Evolutionary conservation across 73 alveolate species (phyloP).

Genomic region (Stentor coeruleus): DNA sequence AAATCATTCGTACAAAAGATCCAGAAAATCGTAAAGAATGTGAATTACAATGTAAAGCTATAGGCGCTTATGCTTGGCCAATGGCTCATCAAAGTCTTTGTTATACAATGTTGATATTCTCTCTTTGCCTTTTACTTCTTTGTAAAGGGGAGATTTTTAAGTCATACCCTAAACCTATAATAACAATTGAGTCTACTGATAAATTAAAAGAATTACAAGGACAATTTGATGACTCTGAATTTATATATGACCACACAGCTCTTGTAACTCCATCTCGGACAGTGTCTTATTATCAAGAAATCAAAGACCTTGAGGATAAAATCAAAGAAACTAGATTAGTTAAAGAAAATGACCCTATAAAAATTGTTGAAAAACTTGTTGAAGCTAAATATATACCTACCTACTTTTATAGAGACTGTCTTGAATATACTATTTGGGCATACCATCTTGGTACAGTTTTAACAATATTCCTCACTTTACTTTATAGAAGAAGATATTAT

Average conservation of each 20-base stretch:
- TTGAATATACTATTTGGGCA: background rate
- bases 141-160: background rate
- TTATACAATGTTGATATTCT: background rate
- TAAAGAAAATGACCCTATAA: background rate
- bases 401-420: background rate
- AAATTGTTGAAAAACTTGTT: background rate
- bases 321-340: background rate
- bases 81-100: conserved; percentile 9
- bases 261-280: conserved; percentile 8
- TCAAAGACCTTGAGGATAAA: background rate
- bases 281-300: background rate
- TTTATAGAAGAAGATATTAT: conserved; percentile 10
- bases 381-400: background rate
- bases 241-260: background rate
- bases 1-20: background rate
- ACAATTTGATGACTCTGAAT: background rate
- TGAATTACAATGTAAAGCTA: background rate
- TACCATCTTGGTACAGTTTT: background rate
- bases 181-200: background rate
- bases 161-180: background rate
- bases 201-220: background rate
- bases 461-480: background rate
- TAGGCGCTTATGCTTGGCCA: conserved; percentile 24
- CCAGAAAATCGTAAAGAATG: background rate
- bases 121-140: background rate